Evolutionary conservation across 805 yeast species (phyloP), one percentile per base, ranked within the genome.

Genomic region (Cyberlindnera saturnus): DNA sequence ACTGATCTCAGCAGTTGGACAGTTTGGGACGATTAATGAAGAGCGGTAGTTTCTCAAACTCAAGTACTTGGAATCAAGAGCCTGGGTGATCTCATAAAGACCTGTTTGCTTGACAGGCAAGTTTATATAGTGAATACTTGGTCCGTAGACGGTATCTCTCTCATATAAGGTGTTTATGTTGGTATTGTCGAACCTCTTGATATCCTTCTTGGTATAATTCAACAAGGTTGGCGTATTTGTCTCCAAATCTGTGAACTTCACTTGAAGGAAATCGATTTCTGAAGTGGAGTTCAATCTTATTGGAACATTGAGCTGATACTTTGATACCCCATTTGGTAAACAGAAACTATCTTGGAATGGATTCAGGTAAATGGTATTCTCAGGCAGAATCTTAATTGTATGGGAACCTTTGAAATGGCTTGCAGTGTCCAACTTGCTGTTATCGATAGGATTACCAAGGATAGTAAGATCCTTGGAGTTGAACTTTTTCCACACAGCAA

Each of bases 341-440:
- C 99, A 93, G 47, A 74, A 75, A 5, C 77, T 70, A 26, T 75
- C 79, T 39, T 71, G 76, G 52, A 79, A 75, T 3, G 96, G 96
- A 50, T 90, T 88, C 53, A 93, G 65, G 55, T 73, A 70, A 5
- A 95, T 96, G 0, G 95, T 82, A 36, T 95, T 84, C 63, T 91
- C 97, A 0, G 99, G 98, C 31, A 93, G 67, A 48, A 86, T 85
- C 56, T 90, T 85, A 48, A 93, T 82, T 1, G 90, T 85, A 56
- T 86, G 86, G 35, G 79, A 80, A 36, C 99, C 99, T 55, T 78
- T 83, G 60, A 90, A 84, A 61, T 89, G 95, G 36, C 48, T 50
- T 20, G 54, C 43, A 1, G 39, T 52, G 42, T 39, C 67, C 50
- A 15, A 61, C 48, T 48, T 65, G 53, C 41, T 59, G 13, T 35